Evolutionary conservation across 1,284 basidiomycete genomes (phyloP).

Genomic region (Papiliotrema laurentii): DNA sequence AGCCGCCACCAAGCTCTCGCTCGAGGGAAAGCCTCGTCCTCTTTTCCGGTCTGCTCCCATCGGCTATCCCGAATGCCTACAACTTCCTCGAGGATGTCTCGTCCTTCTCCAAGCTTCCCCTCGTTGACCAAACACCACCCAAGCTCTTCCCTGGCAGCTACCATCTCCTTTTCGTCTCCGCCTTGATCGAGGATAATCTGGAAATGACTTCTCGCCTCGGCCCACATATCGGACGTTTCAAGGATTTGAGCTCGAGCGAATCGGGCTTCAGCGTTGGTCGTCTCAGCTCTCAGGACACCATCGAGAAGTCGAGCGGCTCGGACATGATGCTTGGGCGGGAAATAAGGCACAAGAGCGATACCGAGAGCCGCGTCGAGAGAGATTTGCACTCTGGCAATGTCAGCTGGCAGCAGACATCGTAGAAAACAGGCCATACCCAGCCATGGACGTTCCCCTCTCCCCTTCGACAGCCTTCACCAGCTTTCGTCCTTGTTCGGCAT

Average conservation of each 20-base stretch:
- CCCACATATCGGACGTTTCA: slow-evolving; percentile 64
- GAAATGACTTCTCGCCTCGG: slow-evolving; percentile 64
- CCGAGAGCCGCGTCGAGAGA: slow-evolving; percentile 43
- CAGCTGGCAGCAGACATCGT: background rate
- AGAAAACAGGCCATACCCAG: slow-evolving; percentile 27
- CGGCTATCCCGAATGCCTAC: slow-evolving; percentile 57
- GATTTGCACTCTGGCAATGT: slow-evolving; percentile 19
- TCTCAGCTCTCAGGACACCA: slow-evolving; percentile 61
- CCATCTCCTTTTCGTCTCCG: slow-evolving; percentile 45
- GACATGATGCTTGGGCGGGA: slow-evolving; percentile 82
- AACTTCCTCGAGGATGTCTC: slow-evolving; percentile 59
- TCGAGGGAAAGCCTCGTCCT: slow-evolving; percentile 47
- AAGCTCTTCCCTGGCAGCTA: slow-evolving; percentile 72
- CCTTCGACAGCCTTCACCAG: slow-evolving; percentile 58
- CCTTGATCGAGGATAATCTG: slow-evolving; percentile 49
- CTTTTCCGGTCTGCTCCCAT: slow-evolving; percentile 54
- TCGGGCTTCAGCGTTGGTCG: slow-evolving; percentile 62
- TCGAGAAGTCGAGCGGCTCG: slow-evolving; percentile 71
- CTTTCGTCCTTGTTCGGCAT: slow-evolving; percentile 65
- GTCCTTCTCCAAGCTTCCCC: slow-evolving; percentile 55
- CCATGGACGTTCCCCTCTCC: slow-evolving; percentile 58
- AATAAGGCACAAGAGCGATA: slow-evolving; percentile 71
- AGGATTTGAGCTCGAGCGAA: slow-evolving; percentile 73
- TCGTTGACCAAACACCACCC: slow-evolving; percentile 78
- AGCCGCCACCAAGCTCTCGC: slow-evolving; percentile 81